A percentile compares a stretch with the other conserved stretches of the same genome.
phyloP scores from a whole-genome alignment of 2,329 filamentous ascomycete species.

The Dryadomyces quercus-mongolicae region DNA sequence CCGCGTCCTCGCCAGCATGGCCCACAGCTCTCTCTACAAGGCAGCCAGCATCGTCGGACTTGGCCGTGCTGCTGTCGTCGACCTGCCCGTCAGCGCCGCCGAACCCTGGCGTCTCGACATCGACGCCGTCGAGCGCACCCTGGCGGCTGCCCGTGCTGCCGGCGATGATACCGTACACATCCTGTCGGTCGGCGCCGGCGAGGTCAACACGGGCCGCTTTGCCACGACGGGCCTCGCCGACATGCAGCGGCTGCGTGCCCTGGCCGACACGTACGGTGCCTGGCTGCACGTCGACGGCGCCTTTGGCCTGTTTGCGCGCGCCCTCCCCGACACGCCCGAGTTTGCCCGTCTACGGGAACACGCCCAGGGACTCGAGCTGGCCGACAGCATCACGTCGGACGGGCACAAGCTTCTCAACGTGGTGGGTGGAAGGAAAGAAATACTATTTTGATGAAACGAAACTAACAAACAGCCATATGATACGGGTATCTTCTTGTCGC shows the following conservation, averaged over 20 bases:
- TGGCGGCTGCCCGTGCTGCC: slow-evolving; percentile 30
- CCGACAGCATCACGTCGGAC: slow-evolving; percentile 78
- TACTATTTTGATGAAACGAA: no score
- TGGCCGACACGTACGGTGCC: slow-evolving; percentile 62
- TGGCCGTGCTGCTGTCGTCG: slow-evolving; percentile 55
- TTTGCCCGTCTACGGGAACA: slow-evolving; percentile 40
- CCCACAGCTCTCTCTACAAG: slow-evolving; percentile 76
- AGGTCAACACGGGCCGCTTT: slow-evolving; percentile 84
- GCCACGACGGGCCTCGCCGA: slow-evolving; percentile 47
- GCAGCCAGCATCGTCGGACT: slow-evolving; percentile 73
- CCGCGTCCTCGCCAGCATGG: slow-evolving; percentile 68
- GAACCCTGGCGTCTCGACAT: slow-evolving; percentile 63
- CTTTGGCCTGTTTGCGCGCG: slow-evolving; percentile 71
- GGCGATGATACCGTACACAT: slow-evolving; percentile 52
- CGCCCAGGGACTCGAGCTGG: slow-evolving; percentile 59
- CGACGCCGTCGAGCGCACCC: slow-evolving; percentile 45
- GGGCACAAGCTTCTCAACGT: slow-evolving; percentile 91
- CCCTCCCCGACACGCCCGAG: slow-evolving; percentile 43
- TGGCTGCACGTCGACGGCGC: slow-evolving; percentile 91
- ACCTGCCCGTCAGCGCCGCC: slow-evolving; percentile 36
- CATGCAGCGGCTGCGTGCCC: slow-evolving; percentile 47
- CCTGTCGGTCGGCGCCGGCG: slow-evolving; percentile 69
- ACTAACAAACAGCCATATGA: slow-evolving; percentile 57
- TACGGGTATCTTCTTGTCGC: slow-evolving; percentile 78
- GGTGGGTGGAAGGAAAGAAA: slow-evolving; percentile 27